Percentiles rank a stretch among this genome's conserved stretches.
Evolutionary conservation across 2,329 filamentous ascomycete genomes (phyloP).

Genomic region (Arthrocladium fulminans): DNA sequence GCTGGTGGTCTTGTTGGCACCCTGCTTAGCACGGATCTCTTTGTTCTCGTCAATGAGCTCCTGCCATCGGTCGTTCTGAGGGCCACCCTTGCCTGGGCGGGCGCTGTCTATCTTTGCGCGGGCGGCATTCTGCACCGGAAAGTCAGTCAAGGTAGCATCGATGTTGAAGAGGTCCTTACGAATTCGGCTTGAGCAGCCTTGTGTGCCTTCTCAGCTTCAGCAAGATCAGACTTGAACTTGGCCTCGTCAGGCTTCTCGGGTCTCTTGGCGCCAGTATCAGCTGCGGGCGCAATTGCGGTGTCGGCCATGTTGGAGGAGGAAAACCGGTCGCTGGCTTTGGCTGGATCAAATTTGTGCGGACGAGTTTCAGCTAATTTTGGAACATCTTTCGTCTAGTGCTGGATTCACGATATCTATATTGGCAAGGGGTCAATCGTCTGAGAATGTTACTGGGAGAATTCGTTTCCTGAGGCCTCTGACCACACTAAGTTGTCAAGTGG

Average conservation of each 20-base stretch:
- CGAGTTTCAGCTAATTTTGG: neutral
- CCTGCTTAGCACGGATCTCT: conserved; percentile 79
- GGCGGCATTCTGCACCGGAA: conserved; percentile 59
- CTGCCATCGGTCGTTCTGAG: conserved; percentile 70
- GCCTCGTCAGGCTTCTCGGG: conserved; percentile 84
- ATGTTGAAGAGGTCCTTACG: conserved; percentile 37
- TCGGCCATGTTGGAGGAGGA: conserved; percentile 29
- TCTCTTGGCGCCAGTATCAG: conserved; percentile 39
- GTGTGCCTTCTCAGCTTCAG: conserved; percentile 79
- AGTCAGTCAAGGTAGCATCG: conserved; percentile 6
- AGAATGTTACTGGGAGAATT: neutral
- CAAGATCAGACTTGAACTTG: conserved; percentile 68
- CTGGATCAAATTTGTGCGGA: neutral
- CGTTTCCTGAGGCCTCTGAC: neutral
- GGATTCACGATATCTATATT: neutral
- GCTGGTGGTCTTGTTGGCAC: conserved; percentile 74
- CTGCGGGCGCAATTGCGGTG: conserved; percentile 26
- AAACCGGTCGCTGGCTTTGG: conserved; percentile 1
- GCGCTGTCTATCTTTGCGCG: conserved; percentile 82
- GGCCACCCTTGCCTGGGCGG: conserved; percentile 68
- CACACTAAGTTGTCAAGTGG: neutral
- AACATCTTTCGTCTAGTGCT: neutral
- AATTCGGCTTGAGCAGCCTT: conserved; percentile 63
- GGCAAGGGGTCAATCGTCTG: neutral
- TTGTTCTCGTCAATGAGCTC: conserved; percentile 61